Evolutionary conservation across 208 protist genomes (phyloP), one percentile per base, ranked within the genome.

Genomic region (Spironucleus salmonicida): DNA sequence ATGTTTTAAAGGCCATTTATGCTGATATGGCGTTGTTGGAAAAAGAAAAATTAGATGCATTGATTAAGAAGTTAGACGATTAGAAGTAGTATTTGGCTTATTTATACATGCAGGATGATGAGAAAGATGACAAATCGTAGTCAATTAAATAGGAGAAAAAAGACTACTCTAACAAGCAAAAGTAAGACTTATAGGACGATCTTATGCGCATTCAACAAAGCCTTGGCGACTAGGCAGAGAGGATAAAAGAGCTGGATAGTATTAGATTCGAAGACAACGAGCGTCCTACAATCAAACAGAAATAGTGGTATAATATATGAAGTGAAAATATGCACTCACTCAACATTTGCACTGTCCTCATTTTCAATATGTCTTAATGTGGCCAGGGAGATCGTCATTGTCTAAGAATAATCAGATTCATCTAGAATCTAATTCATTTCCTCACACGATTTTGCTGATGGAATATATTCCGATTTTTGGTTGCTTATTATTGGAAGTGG

Each of bases 291-390:
- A 15, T 30, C n/a, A n/a, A n/a, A 67, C 19, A 67, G 61, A 67
- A 67, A 38, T 30, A 67, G 61, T 67, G 61, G 61, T 67, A 67
- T 30, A 67, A 67, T 30, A 27, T 58, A 27, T 58, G 53, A 58
- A 58, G 15, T 58, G 19, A 58, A 27, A 27, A 58, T 27, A 58
- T n/a, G 15, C 53, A 58, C 53, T 58, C 53, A 15, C 27, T 58
- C 15, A n/a, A n/a, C 27, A n/a, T n/a, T n/a, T 58, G 19, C 19
- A 27, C 53, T 15, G 27, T 27, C 27, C 53, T 58, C 53, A 58
- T n/a, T 27, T 58, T 27, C 27, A 27, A 27, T 58, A n/a, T 58
- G 19, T n/a, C 15, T n/a, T 15, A 58, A n/a, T 67, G 61, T 39
- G 23, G n/a, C n/a, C n/a, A n/a, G n/a, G n/a, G n/a, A n/a, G n/a